These are phyloP conservation scores for Grigorovia jiainica DNA, from an alignment of 805 yeast genomes.

Conservation along the genomic window DNA sequence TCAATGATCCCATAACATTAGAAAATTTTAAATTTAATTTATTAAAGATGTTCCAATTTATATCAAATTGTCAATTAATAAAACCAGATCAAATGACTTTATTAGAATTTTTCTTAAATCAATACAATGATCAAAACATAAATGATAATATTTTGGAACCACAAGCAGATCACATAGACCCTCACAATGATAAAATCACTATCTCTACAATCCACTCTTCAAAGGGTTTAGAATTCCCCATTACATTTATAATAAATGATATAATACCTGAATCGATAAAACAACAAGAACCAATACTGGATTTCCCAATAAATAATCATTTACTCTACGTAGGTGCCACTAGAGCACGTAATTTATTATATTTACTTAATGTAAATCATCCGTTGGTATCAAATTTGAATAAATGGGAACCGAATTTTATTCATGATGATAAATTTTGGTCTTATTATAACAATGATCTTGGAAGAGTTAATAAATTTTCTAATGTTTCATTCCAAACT, in stretches of 20 bases:
- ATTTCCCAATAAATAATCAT: conserved; percentile 29
- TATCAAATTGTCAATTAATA: conserved; percentile 23
- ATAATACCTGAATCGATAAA: background rate
- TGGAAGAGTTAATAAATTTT: background rate
- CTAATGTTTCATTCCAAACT: background rate
- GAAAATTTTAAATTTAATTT: conserved; percentile 20
- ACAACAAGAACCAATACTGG: background rate
- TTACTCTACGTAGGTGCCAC: conserved; percentile 58
- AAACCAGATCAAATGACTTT: conserved; percentile 20
- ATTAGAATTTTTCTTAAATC: conserved; percentile 27
- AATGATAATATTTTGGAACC: background rate
- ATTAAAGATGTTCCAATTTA: conserved; percentile 29
- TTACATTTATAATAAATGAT: conserved; percentile 42
- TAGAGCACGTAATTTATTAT: conserved; percentile 40
- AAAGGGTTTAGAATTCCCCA: conserved; percentile 65
- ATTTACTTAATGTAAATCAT: conserved; percentile 18
- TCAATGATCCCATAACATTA: conserved; percentile 18
- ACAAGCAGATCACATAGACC: background rate
- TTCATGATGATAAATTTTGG: conserved; percentile 21
- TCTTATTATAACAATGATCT: conserved; percentile 21
- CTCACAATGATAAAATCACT: conserved; percentile 30
- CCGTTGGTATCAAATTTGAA: no score
- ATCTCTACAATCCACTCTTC: conserved; percentile 66
- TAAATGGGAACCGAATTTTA: background rate
- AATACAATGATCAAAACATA: background rate